Percentiles rank a stretch among this genome's conserved stretches.
These are phyloP conservation scores for Aspergillus sp. DNA, from an alignment of 2,329 filamentous ascomycete species.

Conservation along the genomic window DNA sequence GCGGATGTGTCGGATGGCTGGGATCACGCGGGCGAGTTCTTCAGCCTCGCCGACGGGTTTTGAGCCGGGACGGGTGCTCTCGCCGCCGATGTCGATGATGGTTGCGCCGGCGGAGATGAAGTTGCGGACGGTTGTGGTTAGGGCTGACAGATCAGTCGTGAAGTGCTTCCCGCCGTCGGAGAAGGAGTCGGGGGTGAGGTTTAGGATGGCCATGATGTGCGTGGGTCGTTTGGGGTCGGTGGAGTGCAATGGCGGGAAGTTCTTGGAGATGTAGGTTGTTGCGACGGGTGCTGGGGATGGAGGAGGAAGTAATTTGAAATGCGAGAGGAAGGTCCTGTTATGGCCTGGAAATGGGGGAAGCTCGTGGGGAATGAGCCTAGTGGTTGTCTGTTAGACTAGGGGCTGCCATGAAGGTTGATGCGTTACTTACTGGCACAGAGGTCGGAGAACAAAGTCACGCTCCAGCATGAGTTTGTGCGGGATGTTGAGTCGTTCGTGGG, in stretches of 20 bases:
- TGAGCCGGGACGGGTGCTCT: slow-evolving; percentile 81
- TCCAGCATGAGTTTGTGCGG: slow-evolving; percentile 85
- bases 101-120: slow-evolving; percentile 71
- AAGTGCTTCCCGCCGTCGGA: slow-evolving; percentile 77
- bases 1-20: slow-evolving; percentile 73
- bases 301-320: slow-evolving; percentile 35
- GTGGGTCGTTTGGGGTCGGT: slow-evolving; percentile 60
- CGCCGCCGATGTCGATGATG: slow-evolving; percentile 89
- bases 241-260: slow-evolving; percentile 57
- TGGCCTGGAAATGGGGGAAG: slow-evolving; percentile 29
- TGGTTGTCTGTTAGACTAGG: slow-evolving; percentile 11
- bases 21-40: slow-evolving; percentile 75
- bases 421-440: slow-evolving; percentile 58
- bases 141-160: slow-evolving; percentile 44
- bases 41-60: slow-evolving; percentile 67
- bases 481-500: slow-evolving; percentile 72
- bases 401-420: neutral
- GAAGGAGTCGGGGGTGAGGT: slow-evolving; percentile 94
- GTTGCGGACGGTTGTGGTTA: slow-evolving; percentile 58
- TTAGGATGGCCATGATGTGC: slow-evolving; percentile 88
- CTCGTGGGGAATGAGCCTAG: slow-evolving; percentile 44
- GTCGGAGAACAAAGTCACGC: slow-evolving; percentile 88
- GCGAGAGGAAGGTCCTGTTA: slow-evolving; percentile 31
- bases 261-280: slow-evolving; percentile 37
- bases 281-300: slow-evolving; percentile 36